Evolutionary conservation across 495 filamentous ascomycete genomes (phyloP).

Genomic region (Neurospora sp.): DNA sequence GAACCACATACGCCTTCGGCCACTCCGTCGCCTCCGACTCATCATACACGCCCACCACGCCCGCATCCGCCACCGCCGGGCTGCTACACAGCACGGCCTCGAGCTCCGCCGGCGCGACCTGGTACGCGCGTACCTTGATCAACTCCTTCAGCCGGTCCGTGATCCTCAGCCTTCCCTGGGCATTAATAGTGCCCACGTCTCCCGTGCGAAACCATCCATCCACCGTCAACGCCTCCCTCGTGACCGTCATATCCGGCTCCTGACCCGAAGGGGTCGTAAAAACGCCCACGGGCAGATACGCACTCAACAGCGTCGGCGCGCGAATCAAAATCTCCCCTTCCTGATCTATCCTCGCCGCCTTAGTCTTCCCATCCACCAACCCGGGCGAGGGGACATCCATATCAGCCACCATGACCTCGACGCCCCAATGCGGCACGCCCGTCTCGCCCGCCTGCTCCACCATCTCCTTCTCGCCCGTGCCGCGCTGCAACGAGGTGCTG

Average conservation of each 20-base stretch:
- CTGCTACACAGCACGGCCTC: constrained; percentile 52
- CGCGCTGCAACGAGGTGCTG: constrained; percentile 50
- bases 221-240: constrained; percentile 47
- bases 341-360: constrained; percentile 36
- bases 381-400: constrained; percentile 12
- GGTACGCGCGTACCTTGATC: constrained; percentile 67
- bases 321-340: constrained; percentile 52
- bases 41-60: constrained; percentile 57
- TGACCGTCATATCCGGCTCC: constrained; percentile 33
- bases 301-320: constrained; percentile 48
- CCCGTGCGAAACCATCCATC: constrained; percentile 58
- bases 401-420: constrained; percentile 50
- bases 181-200: constrained; percentile 51
- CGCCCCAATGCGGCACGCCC: constrained; percentile 42
- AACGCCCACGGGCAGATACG: constrained; percentile 31
- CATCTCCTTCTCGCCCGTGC: constrained; percentile 42
- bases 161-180: constrained; percentile 55
- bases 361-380: constrained; percentile 18
- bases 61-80: constrained; percentile 49
- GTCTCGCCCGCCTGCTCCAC: constrained; percentile 50
- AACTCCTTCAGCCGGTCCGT: constrained; percentile 71
- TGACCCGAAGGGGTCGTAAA: not conserved
- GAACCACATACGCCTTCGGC: constrained; percentile 20
- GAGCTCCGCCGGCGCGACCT: constrained; percentile 60
- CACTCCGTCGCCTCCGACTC: constrained; percentile 40